Conservation (phyloP, 768 basidiomycete species). For the Mycena olivaceomarginata region DNA sequence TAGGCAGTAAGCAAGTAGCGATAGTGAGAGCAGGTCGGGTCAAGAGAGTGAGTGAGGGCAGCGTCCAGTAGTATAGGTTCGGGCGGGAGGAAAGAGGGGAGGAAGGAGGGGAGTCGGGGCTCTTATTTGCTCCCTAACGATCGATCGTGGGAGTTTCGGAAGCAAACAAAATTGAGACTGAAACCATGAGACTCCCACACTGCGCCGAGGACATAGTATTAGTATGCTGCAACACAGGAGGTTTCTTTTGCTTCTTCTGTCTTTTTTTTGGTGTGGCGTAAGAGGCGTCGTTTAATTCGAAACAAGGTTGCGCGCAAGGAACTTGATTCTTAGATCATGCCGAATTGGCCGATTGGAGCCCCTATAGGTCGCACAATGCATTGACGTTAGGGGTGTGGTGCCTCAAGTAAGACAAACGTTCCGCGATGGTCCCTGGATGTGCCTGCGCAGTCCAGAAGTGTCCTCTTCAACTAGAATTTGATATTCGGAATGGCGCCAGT, state of each 20-base stretch:
- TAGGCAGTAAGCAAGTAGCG: neutral
- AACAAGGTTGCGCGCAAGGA: neutral
- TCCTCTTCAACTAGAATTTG: neutral
- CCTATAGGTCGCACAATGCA: neutral
- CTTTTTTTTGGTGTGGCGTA: neutral
- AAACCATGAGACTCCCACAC: neutral
- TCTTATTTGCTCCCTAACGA: constrained; percentile 37
- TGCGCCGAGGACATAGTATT: no score
- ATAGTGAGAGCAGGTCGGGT: no score
- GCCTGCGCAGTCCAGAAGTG: neutral
- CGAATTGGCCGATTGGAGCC: neutral
- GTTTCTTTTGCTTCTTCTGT: neutral
- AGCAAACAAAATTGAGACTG: constrained; percentile 25
- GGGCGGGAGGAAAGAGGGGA: constrained; percentile 7
- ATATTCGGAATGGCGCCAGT: neutral
- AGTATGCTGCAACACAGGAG: neutral
- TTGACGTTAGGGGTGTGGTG: neutral
- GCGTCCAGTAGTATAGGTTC: constrained; percentile 6
- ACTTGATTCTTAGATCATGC: neutral
- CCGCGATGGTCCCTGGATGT: neutral
- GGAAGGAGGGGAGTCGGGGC: constrained; percentile 5
- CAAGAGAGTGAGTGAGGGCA: constrained; percentile 10
- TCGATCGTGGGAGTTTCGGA: constrained; percentile 31
- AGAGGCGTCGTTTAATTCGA: neutral
- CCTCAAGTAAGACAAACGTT: neutral